These are phyloP conservation scores for Collybiopsis confluens DNA, from an alignment of 768 basidiomycete genomes.

Conservation along the genomic window DNA sequence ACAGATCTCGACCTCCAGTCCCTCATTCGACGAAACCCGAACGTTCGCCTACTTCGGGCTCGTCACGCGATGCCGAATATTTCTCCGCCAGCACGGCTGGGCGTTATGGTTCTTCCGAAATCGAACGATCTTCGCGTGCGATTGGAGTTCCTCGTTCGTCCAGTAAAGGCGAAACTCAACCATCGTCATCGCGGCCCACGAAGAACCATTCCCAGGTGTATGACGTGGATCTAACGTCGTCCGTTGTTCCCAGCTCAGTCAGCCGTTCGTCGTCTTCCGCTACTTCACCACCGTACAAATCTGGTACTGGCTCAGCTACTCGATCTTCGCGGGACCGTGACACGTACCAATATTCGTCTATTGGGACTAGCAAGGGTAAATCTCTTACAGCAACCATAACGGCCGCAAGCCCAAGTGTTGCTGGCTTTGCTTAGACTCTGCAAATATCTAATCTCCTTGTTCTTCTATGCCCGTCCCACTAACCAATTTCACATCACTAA, in stretches of 20 bases:
- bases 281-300: not conserved
- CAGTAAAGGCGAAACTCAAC: not conserved
- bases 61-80: not conserved
- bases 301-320: not conserved
- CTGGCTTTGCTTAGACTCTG: slow-evolving; percentile 1
- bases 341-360: not conserved
- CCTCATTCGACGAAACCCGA: not conserved
- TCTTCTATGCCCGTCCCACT: too few species aligned
- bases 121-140: not conserved
- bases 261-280: not conserved
- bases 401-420: not conserved
- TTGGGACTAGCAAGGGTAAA: not conserved
- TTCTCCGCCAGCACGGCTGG: not conserved
- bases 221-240: not conserved
- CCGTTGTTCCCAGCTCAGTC: not conserved
- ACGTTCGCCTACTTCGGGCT: not conserved
- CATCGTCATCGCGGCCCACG: not conserved
- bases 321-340: not conserved
- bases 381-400: not conserved
- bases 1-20: not conserved
- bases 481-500: too few species aligned
- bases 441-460: too few species aligned
- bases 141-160: not conserved
- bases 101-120: not conserved
- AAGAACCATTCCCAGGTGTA: not conserved